These are phyloP conservation scores for Parachaetomium inaequale DNA, from an alignment of 495 filamentous ascomycete species.

Conservation along the genomic window DNA sequence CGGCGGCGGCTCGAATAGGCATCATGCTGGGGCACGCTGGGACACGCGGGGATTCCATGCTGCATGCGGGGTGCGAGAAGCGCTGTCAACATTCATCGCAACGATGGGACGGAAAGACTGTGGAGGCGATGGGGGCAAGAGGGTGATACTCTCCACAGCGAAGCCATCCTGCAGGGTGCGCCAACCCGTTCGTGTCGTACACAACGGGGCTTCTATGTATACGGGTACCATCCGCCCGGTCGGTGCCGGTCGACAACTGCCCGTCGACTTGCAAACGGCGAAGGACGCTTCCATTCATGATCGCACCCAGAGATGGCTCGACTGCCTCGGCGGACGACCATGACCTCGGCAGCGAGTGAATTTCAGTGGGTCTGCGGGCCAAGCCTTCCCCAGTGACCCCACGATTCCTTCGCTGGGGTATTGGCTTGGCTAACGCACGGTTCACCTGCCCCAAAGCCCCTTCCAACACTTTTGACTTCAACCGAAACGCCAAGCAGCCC, in stretches of 20 bases:
- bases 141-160: too few relatives aligned
- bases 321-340: too few relatives aligned
- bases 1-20: not conserved
- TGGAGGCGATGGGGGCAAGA: too few relatives aligned
- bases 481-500: not conserved
- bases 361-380: not conserved
- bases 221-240: too few relatives aligned
- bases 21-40: not conserved
- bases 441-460: not conserved
- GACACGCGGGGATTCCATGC: not conserved
- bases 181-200: too few relatives aligned
- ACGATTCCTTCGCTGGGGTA: not conserved
- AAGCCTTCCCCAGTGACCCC: slow-evolving; percentile 2
- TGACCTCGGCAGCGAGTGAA: not conserved
- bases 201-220: too few relatives aligned
- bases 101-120: too few relatives aligned
- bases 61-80: not conserved
- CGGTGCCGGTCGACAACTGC: too few relatives aligned
- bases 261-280: too few relatives aligned
- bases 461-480: not conserved
- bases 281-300: not conserved
- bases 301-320: not conserved
- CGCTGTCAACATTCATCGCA: too few relatives aligned
- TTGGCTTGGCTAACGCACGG: slow-evolving; percentile 4
- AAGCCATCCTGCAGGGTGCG: too few relatives aligned